Conservation (phyloP, 179 eudicot genomes). For the Beta corolliflora region DNA sequence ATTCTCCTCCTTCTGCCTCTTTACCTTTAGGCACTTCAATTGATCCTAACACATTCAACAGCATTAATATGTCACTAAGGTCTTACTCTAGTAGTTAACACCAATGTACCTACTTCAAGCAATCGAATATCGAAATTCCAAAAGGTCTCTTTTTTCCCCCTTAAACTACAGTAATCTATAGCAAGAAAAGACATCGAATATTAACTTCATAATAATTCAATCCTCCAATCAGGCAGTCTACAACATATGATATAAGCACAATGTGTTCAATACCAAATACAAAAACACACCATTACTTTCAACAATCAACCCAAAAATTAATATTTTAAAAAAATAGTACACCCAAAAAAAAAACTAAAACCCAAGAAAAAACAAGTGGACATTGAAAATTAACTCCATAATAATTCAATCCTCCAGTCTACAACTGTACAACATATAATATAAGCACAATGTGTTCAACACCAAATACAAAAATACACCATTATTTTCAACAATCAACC, state of each 20-base stretch:
- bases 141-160: not conserved
- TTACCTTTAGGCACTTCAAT: constrained; percentile 33
- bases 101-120: not conserved
- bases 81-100: too few relatives aligned
- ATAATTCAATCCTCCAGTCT: not conserved
- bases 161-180: not conserved
- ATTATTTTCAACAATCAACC: not conserved
- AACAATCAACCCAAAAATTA: not conserved
- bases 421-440: not conserved
- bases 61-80: not conserved
- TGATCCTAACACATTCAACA: constrained; percentile 50
- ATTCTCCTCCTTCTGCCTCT: constrained; percentile 39
- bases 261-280: not conserved
- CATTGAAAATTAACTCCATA: not conserved
- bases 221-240: not conserved
- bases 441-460: constrained; percentile 2
- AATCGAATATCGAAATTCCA: not conserved
- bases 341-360: not conserved
- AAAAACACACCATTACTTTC: not conserved
- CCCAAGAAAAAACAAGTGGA: not conserved
- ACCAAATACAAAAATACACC: not conserved
- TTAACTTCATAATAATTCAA: not conserved
- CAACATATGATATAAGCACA: not conserved
- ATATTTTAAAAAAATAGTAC: not conserved
- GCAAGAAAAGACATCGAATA: not conserved